Conservation (phyloP, 2,329 filamentous ascomycete genomes). For the Mariannaea elegans region DNA sequence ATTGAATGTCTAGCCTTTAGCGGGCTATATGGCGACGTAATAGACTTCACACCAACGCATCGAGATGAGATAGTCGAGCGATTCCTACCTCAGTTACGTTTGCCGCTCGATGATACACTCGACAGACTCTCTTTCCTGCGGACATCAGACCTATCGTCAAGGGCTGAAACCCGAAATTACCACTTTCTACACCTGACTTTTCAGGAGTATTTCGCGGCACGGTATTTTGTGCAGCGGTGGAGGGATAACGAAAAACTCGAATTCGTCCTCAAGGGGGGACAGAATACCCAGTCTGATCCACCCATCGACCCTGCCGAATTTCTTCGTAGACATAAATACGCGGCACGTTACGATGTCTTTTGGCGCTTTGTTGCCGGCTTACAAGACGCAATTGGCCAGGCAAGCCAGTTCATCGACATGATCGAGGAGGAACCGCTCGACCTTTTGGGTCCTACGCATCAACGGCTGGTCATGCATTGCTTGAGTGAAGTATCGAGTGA, state of each 20-base stretch:
- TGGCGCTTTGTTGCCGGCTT: conserved; percentile 55
- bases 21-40: conserved; percentile 44
- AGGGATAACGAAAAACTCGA: no score
- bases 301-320: conserved; percentile 35
- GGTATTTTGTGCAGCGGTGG: conserved; percentile 49
- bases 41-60: conserved; percentile 43
- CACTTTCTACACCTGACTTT: no score
- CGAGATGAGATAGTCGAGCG: conserved; percentile 25
- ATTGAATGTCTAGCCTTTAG: conserved; percentile 48
- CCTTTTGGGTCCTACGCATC: conserved; percentile 48
- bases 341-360: conserved; percentile 48
- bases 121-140: conserved; percentile 48
- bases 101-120: conserved; percentile 31
- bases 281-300: neutral
- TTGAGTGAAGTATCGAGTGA: conserved; percentile 41
- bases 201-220: no score
- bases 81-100: conserved; percentile 19
- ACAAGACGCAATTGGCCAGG: conserved; percentile 32
- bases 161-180: conserved; percentile 40
- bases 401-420: conserved; percentile 33
- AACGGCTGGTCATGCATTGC: conserved; percentile 50
- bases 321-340: conserved; percentile 49
- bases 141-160: conserved; percentile 40
- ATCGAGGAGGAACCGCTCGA: conserved; percentile 48
- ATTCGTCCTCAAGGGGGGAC: no score